Evolutionary conservation across 495 filamentous ascomycete genomes (phyloP).

Genomic region (Corynascus novoguineensis): DNA sequence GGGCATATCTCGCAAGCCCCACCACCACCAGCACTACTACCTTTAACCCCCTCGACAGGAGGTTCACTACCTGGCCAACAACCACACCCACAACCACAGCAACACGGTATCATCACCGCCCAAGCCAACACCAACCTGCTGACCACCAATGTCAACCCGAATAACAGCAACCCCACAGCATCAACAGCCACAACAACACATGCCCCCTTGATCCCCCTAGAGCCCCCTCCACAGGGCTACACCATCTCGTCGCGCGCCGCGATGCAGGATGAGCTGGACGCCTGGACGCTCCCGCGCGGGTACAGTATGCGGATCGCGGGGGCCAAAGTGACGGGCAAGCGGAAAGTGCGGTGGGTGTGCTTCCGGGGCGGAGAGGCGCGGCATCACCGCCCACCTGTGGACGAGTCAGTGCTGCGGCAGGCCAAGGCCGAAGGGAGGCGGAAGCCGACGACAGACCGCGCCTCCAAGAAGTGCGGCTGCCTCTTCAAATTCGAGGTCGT

Average conservation of each 20-base stretch:
- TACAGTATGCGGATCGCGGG: constrained; percentile 40
- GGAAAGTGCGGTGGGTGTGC: constrained; percentile 36
- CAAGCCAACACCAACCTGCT: background rate
- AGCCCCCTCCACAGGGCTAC: constrained; percentile 31
- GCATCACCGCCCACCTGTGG: constrained; percentile 30
- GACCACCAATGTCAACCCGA: background rate
- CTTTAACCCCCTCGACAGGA: background rate
- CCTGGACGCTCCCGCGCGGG: constrained; percentile 33
- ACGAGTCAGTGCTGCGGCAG: constrained; percentile 23
- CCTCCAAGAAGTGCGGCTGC: constrained; percentile 36
- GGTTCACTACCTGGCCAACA: background rate
- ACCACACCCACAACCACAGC: background rate
- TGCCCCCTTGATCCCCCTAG: constrained; percentile 27
- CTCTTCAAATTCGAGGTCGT: constrained; percentile 35
- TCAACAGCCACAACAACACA: constrained; percentile 1
- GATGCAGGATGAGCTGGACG: constrained; percentile 36
- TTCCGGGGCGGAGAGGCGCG: constrained; percentile 35
- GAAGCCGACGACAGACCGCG: constrained; percentile 34
- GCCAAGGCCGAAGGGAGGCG: constrained; percentile 31
- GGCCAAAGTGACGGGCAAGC: constrained; percentile 33
- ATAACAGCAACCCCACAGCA: background rate
- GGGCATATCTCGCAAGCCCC: constrained; percentile 1
- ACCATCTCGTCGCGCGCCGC: constrained; percentile 28
- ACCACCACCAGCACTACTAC: constrained; percentile 1
- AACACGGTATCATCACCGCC: background rate